These are phyloP conservation scores for Leishmania martiniquensis DNA, from an alignment of 208 protist species.

Conservation along the genomic window DNA sequence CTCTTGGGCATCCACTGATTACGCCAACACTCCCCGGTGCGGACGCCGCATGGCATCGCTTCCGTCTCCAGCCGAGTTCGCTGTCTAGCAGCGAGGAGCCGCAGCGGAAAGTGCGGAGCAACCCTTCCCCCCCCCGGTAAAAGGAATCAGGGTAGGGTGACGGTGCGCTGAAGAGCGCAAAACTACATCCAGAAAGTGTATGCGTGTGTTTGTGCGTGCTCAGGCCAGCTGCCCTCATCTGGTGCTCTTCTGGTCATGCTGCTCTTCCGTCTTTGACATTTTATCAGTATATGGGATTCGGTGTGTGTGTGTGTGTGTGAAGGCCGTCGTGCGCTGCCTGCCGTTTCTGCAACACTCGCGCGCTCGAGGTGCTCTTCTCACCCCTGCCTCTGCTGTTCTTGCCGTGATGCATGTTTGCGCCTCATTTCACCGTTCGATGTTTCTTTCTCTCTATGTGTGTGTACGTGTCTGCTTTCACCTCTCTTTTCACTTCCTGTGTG, in stretches of 20 bases:
- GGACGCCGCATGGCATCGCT: neutral
- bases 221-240: neutral
- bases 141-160: neutral
- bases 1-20: neutral
- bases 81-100: slow-evolving; percentile 9
- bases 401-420: neutral
- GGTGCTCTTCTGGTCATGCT: neutral
- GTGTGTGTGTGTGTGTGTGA: neutral
- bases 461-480: neutral
- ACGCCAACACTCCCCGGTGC: neutral
- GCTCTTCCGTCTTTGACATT: neutral
- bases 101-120: neutral
- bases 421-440: neutral
- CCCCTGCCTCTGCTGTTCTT: too few species aligned
- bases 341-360: neutral
- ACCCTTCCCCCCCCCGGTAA: neutral
- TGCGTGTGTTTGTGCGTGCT: neutral
- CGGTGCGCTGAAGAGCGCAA: neutral
- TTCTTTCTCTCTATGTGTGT: neutral
- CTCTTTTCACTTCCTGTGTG: neutral
- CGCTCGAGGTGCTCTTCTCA: neutral
- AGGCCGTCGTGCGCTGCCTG: neutral
- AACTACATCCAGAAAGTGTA: neutral
- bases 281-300: neutral
- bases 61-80: slow-evolving; percentile 31